Conservation (phyloP, 2,329 filamentous ascomycete species). For the Monilinia polystroma region DNA sequence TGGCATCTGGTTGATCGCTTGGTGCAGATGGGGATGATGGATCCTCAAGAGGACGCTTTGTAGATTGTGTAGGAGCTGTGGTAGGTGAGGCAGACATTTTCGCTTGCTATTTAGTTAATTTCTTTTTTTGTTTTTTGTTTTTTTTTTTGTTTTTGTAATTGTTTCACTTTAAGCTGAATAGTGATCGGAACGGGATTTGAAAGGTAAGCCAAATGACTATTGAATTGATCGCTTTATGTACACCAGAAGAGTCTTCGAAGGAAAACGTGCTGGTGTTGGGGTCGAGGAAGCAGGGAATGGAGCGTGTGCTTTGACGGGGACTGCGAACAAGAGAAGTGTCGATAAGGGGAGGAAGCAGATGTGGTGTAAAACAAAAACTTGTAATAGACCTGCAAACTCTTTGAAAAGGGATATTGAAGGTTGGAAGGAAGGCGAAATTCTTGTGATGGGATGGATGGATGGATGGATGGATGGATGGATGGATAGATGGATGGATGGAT, state of each 20-base stretch:
- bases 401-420: conserved; percentile 39
- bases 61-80: conserved; percentile 62
- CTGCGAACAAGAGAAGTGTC: conserved; percentile 40
- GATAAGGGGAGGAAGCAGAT: conserved; percentile 41
- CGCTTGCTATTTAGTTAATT: conserved; percentile 44
- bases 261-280: conserved; percentile 86
- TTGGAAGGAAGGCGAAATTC: conserved; percentile 28
- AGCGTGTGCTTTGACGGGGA: conserved; percentile 39
- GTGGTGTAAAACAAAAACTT: conserved; percentile 39
- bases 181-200: conserved; percentile 45
- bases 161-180: conserved; percentile 39
- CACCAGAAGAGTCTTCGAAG: conserved; percentile 80
- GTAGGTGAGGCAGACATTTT: conserved; percentile 73
- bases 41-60: conserved; percentile 95
- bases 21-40: conserved; percentile 90
- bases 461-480: not conserved
- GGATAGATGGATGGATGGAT: conserved; percentile 32
- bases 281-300: conserved; percentile 40
- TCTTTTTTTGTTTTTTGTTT: conserved; percentile 32
- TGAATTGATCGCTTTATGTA: conserved; percentile 69
- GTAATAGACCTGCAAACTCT: conserved; percentile 33
- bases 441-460: conserved; percentile 13
- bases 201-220: conserved; percentile 49
- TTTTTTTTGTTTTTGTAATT: conserved; percentile 25
- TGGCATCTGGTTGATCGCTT: conserved; percentile 93